Conservation (phyloP, 495 filamentous ascomycete genomes). For the Cenococcum geophilum region DNA sequence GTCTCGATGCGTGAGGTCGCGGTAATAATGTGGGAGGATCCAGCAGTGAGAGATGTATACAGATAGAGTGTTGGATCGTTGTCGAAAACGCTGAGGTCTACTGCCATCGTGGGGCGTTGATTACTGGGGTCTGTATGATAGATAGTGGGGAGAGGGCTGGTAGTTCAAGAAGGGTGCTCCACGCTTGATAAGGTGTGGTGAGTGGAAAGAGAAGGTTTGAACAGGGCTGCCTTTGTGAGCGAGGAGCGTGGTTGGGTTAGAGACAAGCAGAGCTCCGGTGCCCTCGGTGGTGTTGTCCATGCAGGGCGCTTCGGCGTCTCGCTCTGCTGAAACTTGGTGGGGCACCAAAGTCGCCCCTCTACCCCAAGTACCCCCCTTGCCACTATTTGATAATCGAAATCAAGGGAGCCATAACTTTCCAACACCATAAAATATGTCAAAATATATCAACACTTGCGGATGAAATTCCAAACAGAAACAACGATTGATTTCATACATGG, state of each 20-base stretch:
- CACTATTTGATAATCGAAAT: too few species aligned
- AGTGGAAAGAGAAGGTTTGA: not conserved
- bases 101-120: slow-evolving; percentile 13
- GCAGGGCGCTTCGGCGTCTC: not conserved
- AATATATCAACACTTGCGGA: too few species aligned
- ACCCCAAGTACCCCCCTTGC: too few species aligned
- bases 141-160: not conserved
- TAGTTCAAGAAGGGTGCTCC: too few species aligned
- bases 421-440: too few species aligned
- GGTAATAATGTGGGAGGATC: slow-evolving; percentile 95
- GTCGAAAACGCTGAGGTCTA: slow-evolving; percentile 54
- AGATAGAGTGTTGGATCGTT: slow-evolving; percentile 80
- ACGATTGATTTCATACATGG: not conserved
- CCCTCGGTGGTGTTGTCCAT: not conserved
- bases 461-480: not conserved
- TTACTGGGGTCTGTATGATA: not conserved
- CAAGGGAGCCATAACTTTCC: too few species aligned
- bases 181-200: too few species aligned
- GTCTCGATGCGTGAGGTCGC: slow-evolving; percentile 93
- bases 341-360: not conserved
- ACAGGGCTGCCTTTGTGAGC: not conserved
- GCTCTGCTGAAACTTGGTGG: not conserved
- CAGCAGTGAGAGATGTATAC: slow-evolving; percentile 91
- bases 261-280: not conserved
- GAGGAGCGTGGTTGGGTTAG: not conserved